These are phyloP conservation scores for Arabidopsis suecica DNA, from an alignment of 345 rosid species.

Conservation along the genomic window DNA sequence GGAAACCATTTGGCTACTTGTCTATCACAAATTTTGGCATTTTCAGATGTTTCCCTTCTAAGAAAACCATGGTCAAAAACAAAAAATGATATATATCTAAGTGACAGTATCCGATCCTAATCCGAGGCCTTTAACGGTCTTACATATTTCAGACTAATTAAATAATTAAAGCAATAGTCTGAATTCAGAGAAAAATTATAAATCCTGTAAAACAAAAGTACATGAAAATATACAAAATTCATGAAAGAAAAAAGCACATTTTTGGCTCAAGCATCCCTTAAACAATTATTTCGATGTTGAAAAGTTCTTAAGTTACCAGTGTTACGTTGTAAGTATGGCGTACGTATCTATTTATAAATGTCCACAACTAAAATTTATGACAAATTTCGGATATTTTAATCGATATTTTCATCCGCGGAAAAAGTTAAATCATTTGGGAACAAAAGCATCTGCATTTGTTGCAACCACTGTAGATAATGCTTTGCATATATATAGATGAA, in stretches of 20 bases:
- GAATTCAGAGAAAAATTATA: neutral
- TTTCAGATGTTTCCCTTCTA: neutral
- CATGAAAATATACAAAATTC: neutral
- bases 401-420: slow-evolving; percentile 17
- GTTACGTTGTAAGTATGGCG: neutral
- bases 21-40: slow-evolving; percentile 4
- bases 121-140: neutral
- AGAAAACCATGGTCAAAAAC: neutral
- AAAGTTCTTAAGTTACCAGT: neutral
- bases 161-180: neutral
- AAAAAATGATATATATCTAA: no score
- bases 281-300: neutral
- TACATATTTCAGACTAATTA: no score
- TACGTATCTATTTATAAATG: neutral
- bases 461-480: slow-evolving; percentile 42
- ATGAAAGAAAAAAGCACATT: neutral
- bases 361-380: neutral
- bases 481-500: slow-evolving; percentile 33
- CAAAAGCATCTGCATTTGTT: slow-evolving; percentile 45
- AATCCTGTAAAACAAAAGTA: neutral
- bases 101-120: neutral
- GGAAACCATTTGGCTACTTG: slow-evolving; percentile 13
- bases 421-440: slow-evolving; percentile 27
- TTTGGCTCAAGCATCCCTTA: neutral
- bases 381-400: neutral